Conservation (phyloP, 371 early-diverging fungal genomes). For the Fennellomyces sp. region DNA sequence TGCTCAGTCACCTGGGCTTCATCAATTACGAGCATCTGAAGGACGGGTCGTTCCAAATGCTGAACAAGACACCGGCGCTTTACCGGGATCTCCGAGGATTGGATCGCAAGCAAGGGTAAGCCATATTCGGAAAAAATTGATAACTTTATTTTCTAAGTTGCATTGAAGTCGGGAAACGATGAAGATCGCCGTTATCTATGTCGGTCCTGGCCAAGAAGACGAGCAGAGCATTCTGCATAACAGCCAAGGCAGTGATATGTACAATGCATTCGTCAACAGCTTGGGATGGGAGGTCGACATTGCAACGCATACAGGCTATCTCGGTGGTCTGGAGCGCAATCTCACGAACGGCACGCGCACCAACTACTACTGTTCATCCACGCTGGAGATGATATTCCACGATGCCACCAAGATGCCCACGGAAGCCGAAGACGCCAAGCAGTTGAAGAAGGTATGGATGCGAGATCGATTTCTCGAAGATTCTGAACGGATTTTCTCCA, state of each 20-base stretch:
- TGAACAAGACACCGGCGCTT: conserved; percentile 69
- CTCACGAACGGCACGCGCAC: conserved; percentile 78
- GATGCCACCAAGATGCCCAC: conserved; percentile 92
- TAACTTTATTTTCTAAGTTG: neutral
- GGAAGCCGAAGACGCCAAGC: conserved; percentile 76
- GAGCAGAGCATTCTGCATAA: conserved; percentile 87
- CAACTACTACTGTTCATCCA: conserved; percentile 83
- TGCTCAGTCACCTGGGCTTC: conserved; percentile 78
- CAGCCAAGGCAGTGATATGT: conserved; percentile 63
- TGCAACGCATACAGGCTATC: conserved; percentile 82
- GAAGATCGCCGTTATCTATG: conserved; percentile 91
- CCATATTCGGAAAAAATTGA: neutral
- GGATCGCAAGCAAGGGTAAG: conserved; percentile 78
- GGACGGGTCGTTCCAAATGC: conserved; percentile 68
- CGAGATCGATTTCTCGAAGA: conserved; percentile 52
- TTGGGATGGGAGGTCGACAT: conserved; percentile 89
- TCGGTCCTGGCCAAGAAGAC: conserved; percentile 89
- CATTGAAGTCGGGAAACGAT: conserved; percentile 76
- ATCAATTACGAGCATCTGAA: conserved; percentile 75
- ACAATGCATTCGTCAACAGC: conserved; percentile 81
- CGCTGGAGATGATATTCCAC: conserved; percentile 90
- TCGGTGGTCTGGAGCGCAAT: conserved; percentile 86
- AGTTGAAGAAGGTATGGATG: conserved; percentile 81
- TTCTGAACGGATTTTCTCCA: neutral
- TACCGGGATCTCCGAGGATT: conserved; percentile 77